Percentiles rank a stretch among this genome's conserved stretches.
These are phyloP conservation scores for Lithospermum erythrorhizon DNA, from an alignment of 257 asterid species.

Conservation along the genomic window DNA sequence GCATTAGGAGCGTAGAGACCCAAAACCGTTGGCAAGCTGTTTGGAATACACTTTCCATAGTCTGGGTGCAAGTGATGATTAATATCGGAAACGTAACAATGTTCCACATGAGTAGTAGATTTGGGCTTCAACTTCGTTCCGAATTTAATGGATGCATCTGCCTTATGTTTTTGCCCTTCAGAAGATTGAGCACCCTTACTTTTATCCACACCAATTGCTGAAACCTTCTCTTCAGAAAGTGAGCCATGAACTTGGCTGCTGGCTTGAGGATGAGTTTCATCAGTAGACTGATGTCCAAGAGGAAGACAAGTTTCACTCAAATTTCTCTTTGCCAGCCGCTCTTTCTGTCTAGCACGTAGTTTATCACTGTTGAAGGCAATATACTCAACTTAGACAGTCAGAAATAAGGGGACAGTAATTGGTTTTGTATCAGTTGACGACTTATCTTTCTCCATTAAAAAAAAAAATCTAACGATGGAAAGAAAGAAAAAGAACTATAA, in stretches of 20 bases:
- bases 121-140: slow-evolving; percentile 37
- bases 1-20: slow-evolving; percentile 44
- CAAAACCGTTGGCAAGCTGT: slow-evolving; percentile 22
- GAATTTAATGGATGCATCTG: slow-evolving; percentile 27
- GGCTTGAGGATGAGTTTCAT: slow-evolving; percentile 24
- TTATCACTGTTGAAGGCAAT: slow-evolving; percentile 38
- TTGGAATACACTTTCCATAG: slow-evolving; percentile 13
- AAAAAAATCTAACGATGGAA: too few species aligned
- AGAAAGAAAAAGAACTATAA: too few species aligned
- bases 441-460: neutral
- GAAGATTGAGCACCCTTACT: slow-evolving; percentile 17
- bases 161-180: slow-evolving; percentile 22
- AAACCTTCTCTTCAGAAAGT: slow-evolving; percentile 33
- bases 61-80: slow-evolving; percentile 16
- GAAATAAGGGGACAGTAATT: neutral
- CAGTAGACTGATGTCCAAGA: slow-evolving; percentile 20
- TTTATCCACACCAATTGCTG: slow-evolving; percentile 22
- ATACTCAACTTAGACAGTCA: neutral
- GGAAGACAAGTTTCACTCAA: slow-evolving; percentile 26
- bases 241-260: slow-evolving; percentile 25
- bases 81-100: slow-evolving; percentile 28
- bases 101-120: slow-evolving; percentile 21
- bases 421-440: neutral
- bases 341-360: slow-evolving; percentile 88
- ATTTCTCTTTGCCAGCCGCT: slow-evolving; percentile 48